Percentiles rank a stretch among this genome's conserved stretches.
phyloP scores from a whole-genome alignment of 768 basidiomycete genomes.

The Pleurotus citrinopileatus region DNA sequence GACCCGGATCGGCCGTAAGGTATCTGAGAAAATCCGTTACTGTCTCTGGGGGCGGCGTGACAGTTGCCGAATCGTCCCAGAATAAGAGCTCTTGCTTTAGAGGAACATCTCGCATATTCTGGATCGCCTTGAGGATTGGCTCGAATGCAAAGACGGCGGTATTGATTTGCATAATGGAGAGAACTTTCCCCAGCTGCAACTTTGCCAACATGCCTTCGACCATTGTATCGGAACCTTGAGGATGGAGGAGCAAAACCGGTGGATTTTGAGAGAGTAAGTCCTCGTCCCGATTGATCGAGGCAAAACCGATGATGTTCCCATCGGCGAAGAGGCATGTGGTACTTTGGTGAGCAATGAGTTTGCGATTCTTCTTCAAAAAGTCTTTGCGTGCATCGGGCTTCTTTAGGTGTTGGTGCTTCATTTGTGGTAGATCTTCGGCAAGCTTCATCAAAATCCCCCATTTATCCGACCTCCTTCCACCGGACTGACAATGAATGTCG shows the following conservation, averaged over 20 bases:
- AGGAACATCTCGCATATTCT: conserved; percentile 42
- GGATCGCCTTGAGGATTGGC: conserved; percentile 56
- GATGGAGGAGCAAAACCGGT: conserved; percentile 51
- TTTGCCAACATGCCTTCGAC: conserved; percentile 32
- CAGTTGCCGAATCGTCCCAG: conserved; percentile 37
- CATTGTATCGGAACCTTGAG: conserved; percentile 41
- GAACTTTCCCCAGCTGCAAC: conserved; percentile 30
- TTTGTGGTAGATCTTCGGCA: conserved; percentile 31
- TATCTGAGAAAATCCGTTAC: conserved; percentile 17
- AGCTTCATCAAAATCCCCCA: conserved; percentile 43
- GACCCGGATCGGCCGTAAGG: conserved; percentile 28
- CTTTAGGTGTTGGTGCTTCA: conserved; percentile 24
- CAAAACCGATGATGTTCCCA: conserved; percentile 47
- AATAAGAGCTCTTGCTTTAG: conserved; percentile 50
- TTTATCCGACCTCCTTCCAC: conserved; percentile 22
- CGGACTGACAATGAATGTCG: conserved; percentile 30
- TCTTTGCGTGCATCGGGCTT: conserved; percentile 32
- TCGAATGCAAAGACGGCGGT: conserved; percentile 62
- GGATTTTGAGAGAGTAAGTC: conserved; percentile 42
- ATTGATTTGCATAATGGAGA: conserved; percentile 55
- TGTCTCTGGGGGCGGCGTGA: conserved; percentile 11
- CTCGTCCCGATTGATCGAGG: conserved; percentile 53
- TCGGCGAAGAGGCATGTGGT: conserved; percentile 50
- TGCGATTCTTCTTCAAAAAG: conserved; percentile 33
- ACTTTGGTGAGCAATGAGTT: conserved; percentile 52